These are phyloP conservation scores for Sedum album DNA, from an alignment of 164 flowering plant genomes.

Conservation along the genomic window DNA sequence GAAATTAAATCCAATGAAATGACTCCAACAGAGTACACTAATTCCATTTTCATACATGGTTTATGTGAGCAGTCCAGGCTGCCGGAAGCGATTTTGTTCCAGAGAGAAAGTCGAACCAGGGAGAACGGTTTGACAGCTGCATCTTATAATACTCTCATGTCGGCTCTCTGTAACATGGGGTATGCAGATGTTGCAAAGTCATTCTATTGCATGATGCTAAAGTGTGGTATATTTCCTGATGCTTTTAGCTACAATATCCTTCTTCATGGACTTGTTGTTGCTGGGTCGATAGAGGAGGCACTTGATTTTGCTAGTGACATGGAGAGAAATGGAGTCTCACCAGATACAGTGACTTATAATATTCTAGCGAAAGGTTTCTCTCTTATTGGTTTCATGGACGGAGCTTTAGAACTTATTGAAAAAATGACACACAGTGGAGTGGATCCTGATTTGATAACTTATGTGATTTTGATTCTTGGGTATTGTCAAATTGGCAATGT, in stretches of 20 bases:
- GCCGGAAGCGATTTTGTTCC: conserved; percentile 42
- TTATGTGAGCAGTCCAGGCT: conserved; percentile 50
- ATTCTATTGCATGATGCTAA: conserved; percentile 52
- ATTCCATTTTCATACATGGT: conserved; percentile 49
- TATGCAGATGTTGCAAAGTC: conserved; percentile 49
- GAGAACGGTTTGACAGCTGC: conserved; percentile 34
- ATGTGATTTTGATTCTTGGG: conserved; percentile 46
- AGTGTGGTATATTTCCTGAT: conserved; percentile 58
- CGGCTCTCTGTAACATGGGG: conserved; percentile 52
- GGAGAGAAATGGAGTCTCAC: conserved; percentile 49
- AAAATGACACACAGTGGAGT: conserved; percentile 37
- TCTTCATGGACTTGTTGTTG: conserved; percentile 58
- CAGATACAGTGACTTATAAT: conserved; percentile 60
- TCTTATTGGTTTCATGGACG: conserved; percentile 35
- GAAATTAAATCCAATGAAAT: conserved; percentile 30
- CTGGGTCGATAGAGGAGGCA: conserved; percentile 65
- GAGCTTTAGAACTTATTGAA: conserved; percentile 29
- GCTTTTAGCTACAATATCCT: conserved; percentile 63
- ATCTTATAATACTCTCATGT: conserved; percentile 43
- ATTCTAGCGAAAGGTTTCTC: conserved; percentile 52
- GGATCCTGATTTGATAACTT: conserved; percentile 36
- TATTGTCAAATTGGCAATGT: conserved; percentile 42
- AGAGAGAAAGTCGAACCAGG: conserved; percentile 23
- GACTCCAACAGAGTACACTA: conserved; percentile 30
- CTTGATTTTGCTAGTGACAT: conserved; percentile 40